Conservation (phyloP, 2,329 filamentous ascomycete species). For the Basipetospora chlamydospora region DNA sequence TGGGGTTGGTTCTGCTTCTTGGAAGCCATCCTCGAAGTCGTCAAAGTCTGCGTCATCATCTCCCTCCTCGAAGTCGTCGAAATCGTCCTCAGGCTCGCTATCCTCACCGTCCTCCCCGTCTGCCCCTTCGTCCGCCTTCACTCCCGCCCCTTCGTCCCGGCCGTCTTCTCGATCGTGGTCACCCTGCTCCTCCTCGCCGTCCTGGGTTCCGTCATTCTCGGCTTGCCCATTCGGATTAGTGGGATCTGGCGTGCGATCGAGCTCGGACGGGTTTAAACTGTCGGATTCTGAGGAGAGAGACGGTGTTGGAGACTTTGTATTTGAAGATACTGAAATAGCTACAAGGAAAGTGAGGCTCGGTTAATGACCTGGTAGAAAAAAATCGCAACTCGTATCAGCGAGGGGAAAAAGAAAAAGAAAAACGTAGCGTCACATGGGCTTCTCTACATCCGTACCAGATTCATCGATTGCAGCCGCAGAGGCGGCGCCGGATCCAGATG, state of each 20-base stretch:
- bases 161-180: background rate
- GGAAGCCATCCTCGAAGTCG: constrained; percentile 61
- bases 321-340: constrained; percentile 10
- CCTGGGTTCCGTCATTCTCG: constrained; percentile 3
- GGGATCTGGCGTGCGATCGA: no score
- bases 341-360: constrained; percentile 2
- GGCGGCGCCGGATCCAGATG: no score
- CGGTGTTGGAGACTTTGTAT: constrained; percentile 17
- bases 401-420: background rate
- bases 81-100: constrained; percentile 43
- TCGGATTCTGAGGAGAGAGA: no score
- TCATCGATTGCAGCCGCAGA: background rate
- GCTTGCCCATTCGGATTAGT: constrained; percentile 9
- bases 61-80: constrained; percentile 48
- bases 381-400: background rate
- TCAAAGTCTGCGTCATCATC: constrained; percentile 43
- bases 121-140: constrained; percentile 14
- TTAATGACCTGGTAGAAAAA: constrained; percentile 1
- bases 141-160: constrained; percentile 2
- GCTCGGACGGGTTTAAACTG: no score
- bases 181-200: background rate
- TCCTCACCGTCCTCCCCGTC: constrained; percentile 20
- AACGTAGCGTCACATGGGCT: background rate
- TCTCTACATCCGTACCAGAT: background rate
- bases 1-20: constrained; percentile 32